Percentiles rank a stretch among this genome's conserved stretches.
Evolutionary conservation across 164 flowering plant species (phyloP).

Genomic region (Litsea cubeba): DNA sequence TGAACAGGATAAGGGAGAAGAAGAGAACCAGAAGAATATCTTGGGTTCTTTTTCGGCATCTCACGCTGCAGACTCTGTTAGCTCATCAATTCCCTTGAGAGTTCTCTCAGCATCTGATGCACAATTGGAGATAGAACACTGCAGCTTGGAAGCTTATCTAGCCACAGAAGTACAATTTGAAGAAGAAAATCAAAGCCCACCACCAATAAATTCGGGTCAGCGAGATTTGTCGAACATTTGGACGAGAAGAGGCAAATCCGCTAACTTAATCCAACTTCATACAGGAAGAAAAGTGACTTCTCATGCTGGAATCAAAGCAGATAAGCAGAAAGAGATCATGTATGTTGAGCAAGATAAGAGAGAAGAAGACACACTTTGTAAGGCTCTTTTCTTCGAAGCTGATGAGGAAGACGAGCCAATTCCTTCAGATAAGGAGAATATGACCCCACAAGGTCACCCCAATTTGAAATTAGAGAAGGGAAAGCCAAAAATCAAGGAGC

Average conservation of each 20-base stretch:
- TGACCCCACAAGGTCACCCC: slow-evolving; percentile 37
- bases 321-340: slow-evolving; percentile 10
- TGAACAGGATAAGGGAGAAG: not conserved
- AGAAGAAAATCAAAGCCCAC: slow-evolving; percentile 22
- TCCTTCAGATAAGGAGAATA: slow-evolving; percentile 65
- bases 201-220: slow-evolving; percentile 15
- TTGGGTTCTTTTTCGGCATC: slow-evolving; percentile 7
- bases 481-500: slow-evolving; percentile 16
- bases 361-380: slow-evolving; percentile 11
- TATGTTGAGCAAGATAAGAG: not conserved
- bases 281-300: slow-evolving; percentile 20
- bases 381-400: slow-evolving; percentile 24
- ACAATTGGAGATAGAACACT: slow-evolving; percentile 14
- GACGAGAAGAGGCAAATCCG: slow-evolving; percentile 59
- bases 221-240: slow-evolving; percentile 31
- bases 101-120: slow-evolving; percentile 9
- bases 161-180: slow-evolving; percentile 13
- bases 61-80: slow-evolving; percentile 17
- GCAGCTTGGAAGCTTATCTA: slow-evolving; percentile 12
- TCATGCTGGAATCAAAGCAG: slow-evolving; percentile 3
- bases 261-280: slow-evolving; percentile 35
- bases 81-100: slow-evolving; percentile 17
- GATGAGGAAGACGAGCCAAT: slow-evolving; percentile 32
- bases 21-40: not conserved
- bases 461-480: slow-evolving; percentile 26